Evolutionary conservation across 352 stramenopile genomes (phyloP).

Genomic region (Thalassiosira mediterranea): DNA sequence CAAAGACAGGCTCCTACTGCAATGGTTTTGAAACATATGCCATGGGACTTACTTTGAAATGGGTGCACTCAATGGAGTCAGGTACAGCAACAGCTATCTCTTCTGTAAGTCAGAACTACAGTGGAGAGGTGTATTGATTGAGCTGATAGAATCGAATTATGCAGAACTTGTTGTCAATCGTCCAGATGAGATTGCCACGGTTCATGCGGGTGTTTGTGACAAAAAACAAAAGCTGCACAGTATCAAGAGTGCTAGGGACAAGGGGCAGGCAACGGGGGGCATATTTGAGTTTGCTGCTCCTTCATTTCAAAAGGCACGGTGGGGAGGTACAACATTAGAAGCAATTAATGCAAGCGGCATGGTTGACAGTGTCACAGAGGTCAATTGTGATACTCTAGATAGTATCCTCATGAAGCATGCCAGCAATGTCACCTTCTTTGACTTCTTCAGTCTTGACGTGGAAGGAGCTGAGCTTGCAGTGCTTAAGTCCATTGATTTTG

Average conservation of each 20-base stretch:
- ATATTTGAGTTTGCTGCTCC: slow-evolving; percentile 45
- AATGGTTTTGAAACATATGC: slow-evolving; percentile 4
- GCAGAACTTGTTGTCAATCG: slow-evolving; percentile 36
- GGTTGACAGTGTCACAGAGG: slow-evolving; percentile 4
- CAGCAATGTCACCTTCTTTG: slow-evolving; percentile 10
- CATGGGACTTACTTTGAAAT: slow-evolving; percentile 47
- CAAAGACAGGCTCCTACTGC: slow-evolving; percentile 2
- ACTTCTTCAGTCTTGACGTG: slow-evolving; percentile 45
- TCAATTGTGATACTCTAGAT: slow-evolving; percentile 21
- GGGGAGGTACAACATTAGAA: slow-evolving; percentile 13
- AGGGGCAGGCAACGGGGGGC: slow-evolving; percentile 13
- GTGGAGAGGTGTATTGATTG: slow-evolving; percentile 53
- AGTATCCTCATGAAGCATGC: slow-evolving; percentile 5
- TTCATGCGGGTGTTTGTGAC: slow-evolving; percentile 51
- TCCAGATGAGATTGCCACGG: slow-evolving; percentile 36
- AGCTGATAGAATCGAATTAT: slow-evolving; percentile 23
- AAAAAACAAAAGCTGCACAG: slow-evolving; percentile 30
- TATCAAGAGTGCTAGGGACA: not conserved
- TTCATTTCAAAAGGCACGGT: slow-evolving; percentile 26
- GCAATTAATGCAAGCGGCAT: no score
- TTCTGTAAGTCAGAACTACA: slow-evolving; percentile 30
- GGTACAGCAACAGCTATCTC: slow-evolving; percentile 38
- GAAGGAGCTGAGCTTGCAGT: slow-evolving; percentile 42
- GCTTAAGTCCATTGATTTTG: slow-evolving; percentile 31
- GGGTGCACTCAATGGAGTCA: slow-evolving; percentile 35